A percentile compares a stretch with the other conserved stretches of the same genome.
Conservation (phyloP, 2,329 filamentous ascomycete species). For the Hypoxylon sp. region DNA sequence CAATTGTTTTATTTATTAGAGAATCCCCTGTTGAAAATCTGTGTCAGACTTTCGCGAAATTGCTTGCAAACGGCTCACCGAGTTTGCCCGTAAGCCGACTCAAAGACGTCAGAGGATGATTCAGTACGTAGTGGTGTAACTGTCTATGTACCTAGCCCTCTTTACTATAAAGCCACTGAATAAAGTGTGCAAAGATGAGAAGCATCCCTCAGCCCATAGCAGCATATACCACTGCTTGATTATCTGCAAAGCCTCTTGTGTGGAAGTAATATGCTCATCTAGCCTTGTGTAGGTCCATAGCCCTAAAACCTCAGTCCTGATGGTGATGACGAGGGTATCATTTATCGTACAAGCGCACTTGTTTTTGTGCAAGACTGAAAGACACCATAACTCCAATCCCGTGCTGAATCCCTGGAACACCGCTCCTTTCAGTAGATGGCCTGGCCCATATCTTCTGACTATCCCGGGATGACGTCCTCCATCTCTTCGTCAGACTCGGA, state of each 20-base stretch:
- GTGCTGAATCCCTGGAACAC: conserved; percentile 17
- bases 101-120: conserved; percentile 11
- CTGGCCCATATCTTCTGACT: conserved; percentile 29
- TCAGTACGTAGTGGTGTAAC: neutral
- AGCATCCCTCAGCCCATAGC: neutral
- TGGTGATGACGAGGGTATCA: conserved; percentile 48
- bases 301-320: conserved; percentile 32
- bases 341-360: conserved; percentile 34
- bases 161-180: neutral
- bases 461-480: conserved; percentile 74
- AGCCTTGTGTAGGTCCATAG: conserved; percentile 3
- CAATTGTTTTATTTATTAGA: neutral
- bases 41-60: neutral
- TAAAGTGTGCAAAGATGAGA: neutral
- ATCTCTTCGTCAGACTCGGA: conserved; percentile 78
- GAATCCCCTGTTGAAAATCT: neutral
- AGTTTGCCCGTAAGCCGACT: conserved; percentile 1
- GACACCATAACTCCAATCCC: conserved; percentile 42
- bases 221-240: neutral
- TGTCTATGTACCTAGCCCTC: neutral
- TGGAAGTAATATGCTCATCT: conserved; percentile 4
- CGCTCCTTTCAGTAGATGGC: neutral
- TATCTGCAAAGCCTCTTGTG: neutral
- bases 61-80: neutral
- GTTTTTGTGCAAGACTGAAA: conserved; percentile 21